These are phyloP conservation scores for Aspergillus ochraceus DNA, from an alignment of 2,329 filamentous ascomycete genomes.

Conservation along the genomic window DNA sequence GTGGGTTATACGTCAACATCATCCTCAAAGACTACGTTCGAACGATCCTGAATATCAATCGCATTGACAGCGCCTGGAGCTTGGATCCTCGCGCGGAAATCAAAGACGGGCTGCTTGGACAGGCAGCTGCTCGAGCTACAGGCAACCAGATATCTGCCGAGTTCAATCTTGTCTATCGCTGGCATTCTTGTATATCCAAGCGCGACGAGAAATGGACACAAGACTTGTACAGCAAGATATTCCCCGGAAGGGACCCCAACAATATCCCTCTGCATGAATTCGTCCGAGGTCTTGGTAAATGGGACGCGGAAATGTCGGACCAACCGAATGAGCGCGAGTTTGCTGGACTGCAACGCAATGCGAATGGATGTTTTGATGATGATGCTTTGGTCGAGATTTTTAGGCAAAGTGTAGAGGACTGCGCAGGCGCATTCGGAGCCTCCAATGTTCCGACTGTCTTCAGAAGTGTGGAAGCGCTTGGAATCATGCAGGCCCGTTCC, in stretches of 20 bases:
- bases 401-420: conserved; percentile 61
- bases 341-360: conserved; percentile 48
- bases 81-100: conserved; percentile 64
- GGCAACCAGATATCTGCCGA: conserved; percentile 69
- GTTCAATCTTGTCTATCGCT: conserved; percentile 68
- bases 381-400: conserved; percentile 59
- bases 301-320: conserved; percentile 41
- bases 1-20: conserved; percentile 59
- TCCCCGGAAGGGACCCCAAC: conserved; percentile 40
- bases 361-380: conserved; percentile 57
- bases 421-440: conserved; percentile 60
- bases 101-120: conserved; percentile 45
- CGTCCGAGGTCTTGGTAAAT: conserved; percentile 38
- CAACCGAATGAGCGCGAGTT: conserved; percentile 53
- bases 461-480: conserved; percentile 62
- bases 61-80: conserved; percentile 60
- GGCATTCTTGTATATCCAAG: conserved; percentile 62
- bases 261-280: conserved; percentile 41
- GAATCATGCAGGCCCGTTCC: conserved; percentile 61
- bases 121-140: conserved; percentile 55
- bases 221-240: conserved; percentile 52
- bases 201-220: conserved; percentile 65
- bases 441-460: conserved; percentile 60
- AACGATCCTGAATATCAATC: conserved; percentile 61
- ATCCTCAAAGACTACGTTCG: conserved; percentile 60